Evolutionary conservation across 352 stramenopile genomes (phyloP).

Genomic region (Saprolegnia parasitica): DNA sequence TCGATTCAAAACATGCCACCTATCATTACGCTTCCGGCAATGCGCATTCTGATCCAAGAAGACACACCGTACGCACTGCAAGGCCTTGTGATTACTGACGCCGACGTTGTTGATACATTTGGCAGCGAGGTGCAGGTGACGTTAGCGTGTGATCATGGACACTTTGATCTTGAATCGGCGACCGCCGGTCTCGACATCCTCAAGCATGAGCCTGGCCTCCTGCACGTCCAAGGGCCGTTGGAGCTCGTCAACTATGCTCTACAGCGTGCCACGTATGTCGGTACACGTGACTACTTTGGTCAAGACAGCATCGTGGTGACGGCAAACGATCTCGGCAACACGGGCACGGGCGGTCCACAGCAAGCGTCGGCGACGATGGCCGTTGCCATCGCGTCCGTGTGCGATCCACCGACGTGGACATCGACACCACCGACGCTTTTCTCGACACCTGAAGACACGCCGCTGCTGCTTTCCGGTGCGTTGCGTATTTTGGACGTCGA

Average conservation of each 20-base stretch:
- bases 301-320: slow-evolving; percentile 43
- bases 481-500: slow-evolving; percentile 39
- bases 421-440: neutral
- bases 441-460: slow-evolving; percentile 42
- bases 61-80: slow-evolving; percentile 39
- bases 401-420: slow-evolving; percentile 46
- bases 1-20: slow-evolving; percentile 36
- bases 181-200: slow-evolving; percentile 8
- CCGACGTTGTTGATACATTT: slow-evolving; percentile 31
- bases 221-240: slow-evolving; percentile 46
- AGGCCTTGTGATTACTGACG: slow-evolving; percentile 29
- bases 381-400: slow-evolving; percentile 49
- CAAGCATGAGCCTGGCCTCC: slow-evolving; percentile 30
- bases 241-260: slow-evolving; percentile 51
- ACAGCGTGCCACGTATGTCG: slow-evolving; percentile 46
- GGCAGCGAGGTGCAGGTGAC: slow-evolving; percentile 37
- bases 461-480: slow-evolving; percentile 35
- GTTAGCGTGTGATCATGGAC: slow-evolving; percentile 32
- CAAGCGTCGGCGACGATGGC: slow-evolving; percentile 31
- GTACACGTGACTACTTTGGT: slow-evolving; percentile 51
- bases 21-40: slow-evolving; percentile 13
- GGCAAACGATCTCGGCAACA: slow-evolving; percentile 27
- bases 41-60: slow-evolving; percentile 33
- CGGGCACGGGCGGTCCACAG: slow-evolving; percentile 10
- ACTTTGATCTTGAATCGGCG: slow-evolving; percentile 31